Evolutionary conservation across 495 filamentous ascomycete species (phyloP), one percentile per base, ranked within the genome.

Genomic region (Neurospora tetrasperma): DNA sequence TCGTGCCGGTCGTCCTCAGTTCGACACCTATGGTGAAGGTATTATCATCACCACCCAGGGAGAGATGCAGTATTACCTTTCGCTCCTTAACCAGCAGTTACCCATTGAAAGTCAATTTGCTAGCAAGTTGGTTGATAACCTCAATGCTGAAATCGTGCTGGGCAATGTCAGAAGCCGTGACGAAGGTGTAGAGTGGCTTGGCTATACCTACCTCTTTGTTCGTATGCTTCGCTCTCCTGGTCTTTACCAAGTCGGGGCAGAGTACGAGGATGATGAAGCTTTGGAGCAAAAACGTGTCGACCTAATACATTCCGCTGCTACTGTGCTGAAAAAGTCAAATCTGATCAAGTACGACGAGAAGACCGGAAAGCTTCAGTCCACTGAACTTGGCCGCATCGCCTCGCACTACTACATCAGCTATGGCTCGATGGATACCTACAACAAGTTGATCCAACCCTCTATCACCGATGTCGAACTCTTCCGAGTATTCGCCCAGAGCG

Each of bases 361-460:
- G 81, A 91, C 91, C 7, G 96, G 96, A 5, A 93, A 90, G 76
- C 80, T 99, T 27, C 94, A 97, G 81, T 85, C 92, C 14, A 98
- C 96, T 6, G 96, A 98, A 81, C 91, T 99, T 54, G 96, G 96
- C 54, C 89, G 96, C 31, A 95, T 99, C 78, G 90, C 96, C 2
- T 97, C 94, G 1, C 96, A 99, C 79, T 99, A 99, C 84, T 99
- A 99, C 84, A 98, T 99, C 76, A 93, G 93, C 4, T 89, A 98
- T 79, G 93, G 88, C 70, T 98, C 96, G 12, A 99, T 99, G 95
- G 83, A 94, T 27, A 97, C 92, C 18, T 99, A 98, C 84, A 96
- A 97, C 79, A 93, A 92, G 76, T 92, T 98, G 74, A 93, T 99
- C 41, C 94, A 97, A 80, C 94, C 96, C 18, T 92, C 91, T 16